Percentiles rank a stretch among this genome's conserved stretches.
Conservation (phyloP, 805 yeast species). For the Nakazawaea siamensis region DNA sequence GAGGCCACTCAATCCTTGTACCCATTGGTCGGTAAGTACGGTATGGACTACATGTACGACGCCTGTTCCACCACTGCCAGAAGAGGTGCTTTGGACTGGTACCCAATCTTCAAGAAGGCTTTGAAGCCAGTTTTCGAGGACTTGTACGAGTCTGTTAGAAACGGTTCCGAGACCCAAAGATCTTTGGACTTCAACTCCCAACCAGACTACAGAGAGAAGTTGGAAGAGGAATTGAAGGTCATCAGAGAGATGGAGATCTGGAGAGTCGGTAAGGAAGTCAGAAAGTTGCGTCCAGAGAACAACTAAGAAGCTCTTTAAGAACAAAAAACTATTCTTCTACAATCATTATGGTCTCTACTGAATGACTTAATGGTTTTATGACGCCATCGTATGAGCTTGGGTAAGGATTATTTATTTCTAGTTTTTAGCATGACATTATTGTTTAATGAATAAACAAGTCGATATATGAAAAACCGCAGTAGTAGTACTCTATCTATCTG, state of each 20-base stretch:
- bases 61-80: constrained; percentile 99
- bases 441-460: constrained; percentile 10
- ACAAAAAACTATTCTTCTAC: not conserved
- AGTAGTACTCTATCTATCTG: too few species aligned
- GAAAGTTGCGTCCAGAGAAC: constrained; percentile 99
- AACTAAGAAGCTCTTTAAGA: constrained; percentile 36
- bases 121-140: constrained; percentile 97
- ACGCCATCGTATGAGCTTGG: too few species aligned
- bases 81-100: constrained; percentile 99
- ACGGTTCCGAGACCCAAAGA: constrained; percentile 96
- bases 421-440: constrained; percentile 9
- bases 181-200: constrained; percentile 98
- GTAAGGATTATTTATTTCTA: not conserved
- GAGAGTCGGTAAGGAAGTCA: constrained; percentile 99
- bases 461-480: too few species aligned
- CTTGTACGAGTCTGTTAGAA: constrained; percentile 88
- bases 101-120: constrained; percentile 97
- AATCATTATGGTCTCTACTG: not conserved
- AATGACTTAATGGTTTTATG: not conserved
- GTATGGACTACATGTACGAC: constrained; percentile 99
- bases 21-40: constrained; percentile 98
- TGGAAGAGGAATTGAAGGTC: constrained; percentile 85
- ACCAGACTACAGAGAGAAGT: constrained; percentile 93
- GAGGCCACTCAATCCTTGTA: constrained; percentile 99
- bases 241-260: constrained; percentile 99